Evolutionary conservation across 352 stramenopile genomes (phyloP).

Genomic region (Globisporangium apiculatum): DNA sequence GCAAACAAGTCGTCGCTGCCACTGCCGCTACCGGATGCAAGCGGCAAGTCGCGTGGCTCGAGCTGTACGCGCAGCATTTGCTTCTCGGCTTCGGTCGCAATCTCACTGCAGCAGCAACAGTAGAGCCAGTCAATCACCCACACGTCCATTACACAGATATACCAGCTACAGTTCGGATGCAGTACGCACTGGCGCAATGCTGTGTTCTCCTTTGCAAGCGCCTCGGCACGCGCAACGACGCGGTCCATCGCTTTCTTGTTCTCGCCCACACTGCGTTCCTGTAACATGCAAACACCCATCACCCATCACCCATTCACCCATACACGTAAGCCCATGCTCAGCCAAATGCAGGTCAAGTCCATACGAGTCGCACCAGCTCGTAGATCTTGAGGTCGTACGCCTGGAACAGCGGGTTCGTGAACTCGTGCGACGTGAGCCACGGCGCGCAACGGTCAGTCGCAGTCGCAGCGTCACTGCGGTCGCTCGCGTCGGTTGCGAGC

Average conservation of each 20-base stretch:
- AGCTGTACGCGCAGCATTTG: constrained; percentile 41
- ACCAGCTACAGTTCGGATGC: too few species aligned
- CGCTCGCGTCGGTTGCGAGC: constrained; percentile 6
- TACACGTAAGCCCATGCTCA: neutral
- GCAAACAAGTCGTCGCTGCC: too few species aligned
- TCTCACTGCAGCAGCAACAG: constrained; percentile 26
- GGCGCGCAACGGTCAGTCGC: constrained; percentile 20
- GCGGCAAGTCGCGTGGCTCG: constrained; percentile 24
- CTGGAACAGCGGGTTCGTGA: constrained; percentile 65
- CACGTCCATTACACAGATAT: neutral
- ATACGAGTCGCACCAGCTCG: constrained; percentile 32
- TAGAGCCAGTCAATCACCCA: neutral
- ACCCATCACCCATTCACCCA: too few species aligned
- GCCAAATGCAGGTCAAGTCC: too few species aligned
- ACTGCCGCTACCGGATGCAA: neutral
- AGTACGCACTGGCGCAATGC: constrained; percentile 48
- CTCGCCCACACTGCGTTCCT: constrained; percentile 45
- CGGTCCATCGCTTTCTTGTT: constrained; percentile 56
- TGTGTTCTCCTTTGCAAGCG: constrained; percentile 59
- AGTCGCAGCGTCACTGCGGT: constrained; percentile 2
- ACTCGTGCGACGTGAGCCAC: constrained; percentile 66
- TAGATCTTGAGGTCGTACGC: constrained; percentile 77
- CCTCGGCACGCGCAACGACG: constrained; percentile 35
- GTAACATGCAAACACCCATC: too few species aligned
- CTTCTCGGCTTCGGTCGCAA: constrained; percentile 52